Percentiles rank a stretch among this genome's conserved stretches.
These are phyloP conservation scores for Wallacemonas sp. DNA, from an alignment of 208 protist genomes.

Conservation along the genomic window DNA sequence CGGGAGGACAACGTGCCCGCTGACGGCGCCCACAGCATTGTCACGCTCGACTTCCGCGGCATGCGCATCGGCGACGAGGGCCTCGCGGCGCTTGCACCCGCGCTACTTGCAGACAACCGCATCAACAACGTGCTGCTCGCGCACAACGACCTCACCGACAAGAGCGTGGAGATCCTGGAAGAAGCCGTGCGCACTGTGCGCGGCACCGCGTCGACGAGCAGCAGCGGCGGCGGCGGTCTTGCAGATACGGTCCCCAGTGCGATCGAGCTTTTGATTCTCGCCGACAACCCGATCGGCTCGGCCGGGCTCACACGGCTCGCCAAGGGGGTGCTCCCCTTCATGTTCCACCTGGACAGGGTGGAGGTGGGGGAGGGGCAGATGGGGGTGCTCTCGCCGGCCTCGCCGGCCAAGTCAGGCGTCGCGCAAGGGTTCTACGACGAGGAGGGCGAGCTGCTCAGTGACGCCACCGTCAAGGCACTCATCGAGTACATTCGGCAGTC, in stretches of 20 bases:
- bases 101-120: slow-evolving; percentile 36
- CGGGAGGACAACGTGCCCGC: background rate
- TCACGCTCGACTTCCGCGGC: slow-evolving; percentile 61
- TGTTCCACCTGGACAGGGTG: slow-evolving; percentile 34
- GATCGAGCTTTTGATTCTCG: slow-evolving; percentile 40
- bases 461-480: slow-evolving; percentile 23
- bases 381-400: background rate
- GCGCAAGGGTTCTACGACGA: slow-evolving; percentile 19
- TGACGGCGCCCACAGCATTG: slow-evolving; percentile 24
- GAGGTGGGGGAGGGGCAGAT: slow-evolving; percentile 47
- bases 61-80: slow-evolving; percentile 60
- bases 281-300: slow-evolving; percentile 53
- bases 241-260: slow-evolving; percentile 14
- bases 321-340: slow-evolving; percentile 11
- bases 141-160: slow-evolving; percentile 62
- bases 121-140: slow-evolving; percentile 43
- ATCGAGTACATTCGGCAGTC: slow-evolving; percentile 23
- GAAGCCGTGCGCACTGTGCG: slow-evolving; percentile 10
- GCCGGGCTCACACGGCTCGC: slow-evolving; percentile 31
- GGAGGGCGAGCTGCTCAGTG: slow-evolving; percentile 34
- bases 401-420: slow-evolving; percentile 15
- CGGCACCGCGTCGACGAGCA: background rate
- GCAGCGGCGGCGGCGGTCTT: slow-evolving; percentile 3
- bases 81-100: slow-evolving; percentile 40
- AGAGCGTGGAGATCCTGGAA: slow-evolving; percentile 31